These are phyloP conservation scores for Mitragyna speciosa DNA, from an alignment of 257 asterid species.

Conservation along the genomic window DNA sequence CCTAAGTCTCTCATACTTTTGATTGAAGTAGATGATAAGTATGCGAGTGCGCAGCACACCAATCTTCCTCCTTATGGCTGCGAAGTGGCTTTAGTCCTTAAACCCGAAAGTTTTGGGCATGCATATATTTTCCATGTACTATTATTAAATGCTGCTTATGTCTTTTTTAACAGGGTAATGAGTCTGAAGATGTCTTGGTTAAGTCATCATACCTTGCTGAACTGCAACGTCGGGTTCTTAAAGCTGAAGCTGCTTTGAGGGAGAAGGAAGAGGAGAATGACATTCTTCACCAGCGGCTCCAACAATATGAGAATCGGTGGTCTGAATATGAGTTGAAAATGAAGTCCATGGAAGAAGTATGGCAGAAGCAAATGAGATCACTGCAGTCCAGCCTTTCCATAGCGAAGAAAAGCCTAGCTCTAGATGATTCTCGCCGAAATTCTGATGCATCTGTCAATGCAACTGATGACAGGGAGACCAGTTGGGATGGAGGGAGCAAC, in stretches of 20 bases:
- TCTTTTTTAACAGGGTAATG: conserved; percentile 53
- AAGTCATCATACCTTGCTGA: conserved; percentile 95
- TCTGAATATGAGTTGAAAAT: conserved; percentile 90
- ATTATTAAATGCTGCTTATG: neutral
- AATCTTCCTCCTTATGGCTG: neutral
- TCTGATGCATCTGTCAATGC: conserved; percentile 75
- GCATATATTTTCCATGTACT: neutral
- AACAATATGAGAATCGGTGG: conserved; percentile 93
- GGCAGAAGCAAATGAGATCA: conserved; percentile 99
- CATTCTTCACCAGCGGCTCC: conserved; percentile 82
- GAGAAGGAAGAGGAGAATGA: conserved; percentile 90
- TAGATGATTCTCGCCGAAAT: conserved; percentile 67
- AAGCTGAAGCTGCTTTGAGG: conserved; percentile 84
- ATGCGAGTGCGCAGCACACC: neutral
- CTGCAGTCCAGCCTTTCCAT: conserved; percentile 94
- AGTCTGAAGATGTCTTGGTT: conserved; percentile 75
- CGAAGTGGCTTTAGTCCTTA: neutral
- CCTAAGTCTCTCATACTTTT: neutral
- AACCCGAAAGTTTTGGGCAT: neutral
- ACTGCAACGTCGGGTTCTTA: conserved; percentile 82
- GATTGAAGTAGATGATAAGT: neutral
- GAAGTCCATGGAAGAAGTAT: conserved; percentile 98
- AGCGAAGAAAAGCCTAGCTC: conserved; percentile 78
- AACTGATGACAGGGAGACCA: conserved; percentile 54
- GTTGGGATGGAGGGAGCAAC: conserved; percentile 62